Evolutionary conservation across 1,139 yeast species (phyloP).

Genomic region (Magnusiomyces paraingens): DNA sequence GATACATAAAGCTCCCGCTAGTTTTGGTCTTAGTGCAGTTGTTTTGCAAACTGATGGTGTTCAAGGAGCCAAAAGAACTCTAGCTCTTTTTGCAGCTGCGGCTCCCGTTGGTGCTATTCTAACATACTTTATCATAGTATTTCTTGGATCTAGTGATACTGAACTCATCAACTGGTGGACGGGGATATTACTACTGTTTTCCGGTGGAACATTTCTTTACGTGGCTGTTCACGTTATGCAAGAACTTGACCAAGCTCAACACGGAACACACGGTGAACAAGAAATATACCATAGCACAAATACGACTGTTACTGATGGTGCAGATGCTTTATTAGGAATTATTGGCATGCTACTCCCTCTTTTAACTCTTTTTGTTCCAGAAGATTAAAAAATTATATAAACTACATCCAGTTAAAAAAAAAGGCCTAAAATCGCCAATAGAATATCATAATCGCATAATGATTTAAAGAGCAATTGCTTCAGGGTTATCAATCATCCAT

Average conservation of each 20-base stretch:
- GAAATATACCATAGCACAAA: constrained; percentile 4
- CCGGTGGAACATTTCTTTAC: constrained; percentile 69
- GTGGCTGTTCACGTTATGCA: constrained; percentile 61
- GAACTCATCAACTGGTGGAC: constrained; percentile 37
- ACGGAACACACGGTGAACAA: constrained; percentile 5
- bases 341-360: constrained; percentile 33
- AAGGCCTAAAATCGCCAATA: background rate
- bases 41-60: constrained; percentile 37
- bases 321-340: constrained; percentile 23
- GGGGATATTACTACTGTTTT: constrained; percentile 50
- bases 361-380: constrained; percentile 30
- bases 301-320: constrained; percentile 9
- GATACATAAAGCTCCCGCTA: constrained; percentile 69
- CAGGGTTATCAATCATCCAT: background rate
- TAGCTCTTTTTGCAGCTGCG: constrained; percentile 43
- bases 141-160: constrained; percentile 29
- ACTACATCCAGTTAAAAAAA: background rate
- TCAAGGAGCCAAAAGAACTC: constrained; percentile 38
- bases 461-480: background rate
- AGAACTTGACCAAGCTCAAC: constrained; percentile 15
- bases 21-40: constrained; percentile 60
- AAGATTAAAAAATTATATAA: constrained; percentile 18
- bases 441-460: too few relatives aligned
- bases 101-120: constrained; percentile 50
- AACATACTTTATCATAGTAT: constrained; percentile 39